phyloP scores from a whole-genome alignment of 805 yeast genomes.

The Candida montana region DNA sequence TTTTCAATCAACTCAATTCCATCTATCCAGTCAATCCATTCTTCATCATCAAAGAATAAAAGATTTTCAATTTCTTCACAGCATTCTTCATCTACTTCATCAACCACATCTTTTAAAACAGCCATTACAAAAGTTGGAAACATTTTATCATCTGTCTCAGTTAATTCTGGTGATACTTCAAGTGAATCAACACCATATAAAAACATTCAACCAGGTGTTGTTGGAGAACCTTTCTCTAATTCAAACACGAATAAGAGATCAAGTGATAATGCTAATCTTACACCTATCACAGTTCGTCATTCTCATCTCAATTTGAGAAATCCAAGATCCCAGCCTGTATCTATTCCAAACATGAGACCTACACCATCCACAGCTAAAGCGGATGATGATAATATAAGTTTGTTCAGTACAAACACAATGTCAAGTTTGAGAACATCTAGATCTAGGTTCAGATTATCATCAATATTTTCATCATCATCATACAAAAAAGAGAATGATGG shows the following conservation, averaged over 20 bases:
- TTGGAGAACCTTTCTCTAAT: slow-evolving; percentile 13
- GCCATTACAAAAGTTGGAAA: slow-evolving; percentile 21
- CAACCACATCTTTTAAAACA: slow-evolving; percentile 17
- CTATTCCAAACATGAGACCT: slow-evolving; percentile 7
- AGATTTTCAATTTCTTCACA: slow-evolving; percentile 19
- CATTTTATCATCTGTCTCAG: slow-evolving; percentile 22
- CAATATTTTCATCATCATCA: slow-evolving; percentile 19
- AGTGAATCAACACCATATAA: slow-evolving; percentile 20
- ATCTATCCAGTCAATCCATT: slow-evolving; percentile 7
- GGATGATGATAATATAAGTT: slow-evolving; percentile 18
- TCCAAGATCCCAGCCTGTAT: slow-evolving; percentile 5
- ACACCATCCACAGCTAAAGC: not conserved
- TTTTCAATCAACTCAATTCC: slow-evolving; percentile 11
- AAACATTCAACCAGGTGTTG: slow-evolving; percentile 20
- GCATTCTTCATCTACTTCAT: slow-evolving; percentile 18
- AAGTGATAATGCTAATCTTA: slow-evolving; percentile 6
- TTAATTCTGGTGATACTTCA: slow-evolving; percentile 17
- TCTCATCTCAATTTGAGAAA: slow-evolving; percentile 5
- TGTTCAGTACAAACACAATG: slow-evolving; percentile 14
- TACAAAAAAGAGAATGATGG: slow-evolving; percentile 15
- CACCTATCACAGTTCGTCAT: slow-evolving; percentile 10
- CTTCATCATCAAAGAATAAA: slow-evolving; percentile 14
- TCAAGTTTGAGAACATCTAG: slow-evolving; percentile 21
- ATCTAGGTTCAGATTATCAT: slow-evolving; percentile 24
- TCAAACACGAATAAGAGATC: slow-evolving; percentile 6